Base-by-base conservation (phyloP, 2,329 filamentous ascomycete genomes). In the Pyrenophora teres region DNA sequence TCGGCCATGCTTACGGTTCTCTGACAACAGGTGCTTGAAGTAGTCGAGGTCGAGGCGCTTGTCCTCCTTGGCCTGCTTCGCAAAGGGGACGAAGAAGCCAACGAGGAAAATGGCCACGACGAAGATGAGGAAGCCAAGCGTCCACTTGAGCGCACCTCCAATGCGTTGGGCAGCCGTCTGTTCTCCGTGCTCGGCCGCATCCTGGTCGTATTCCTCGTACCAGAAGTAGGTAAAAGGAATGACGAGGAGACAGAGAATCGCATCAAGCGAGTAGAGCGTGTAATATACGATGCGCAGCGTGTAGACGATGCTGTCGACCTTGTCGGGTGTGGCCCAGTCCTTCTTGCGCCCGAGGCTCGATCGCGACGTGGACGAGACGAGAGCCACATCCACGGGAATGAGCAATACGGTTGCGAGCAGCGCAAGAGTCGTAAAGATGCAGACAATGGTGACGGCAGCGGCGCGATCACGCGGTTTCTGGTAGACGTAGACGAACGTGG, bases 181-280 rank as follows among this genome's bases (percentile, higher is more conserved):
- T 25, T 84, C 85, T 27, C 90, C 89, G 54, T 90, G 84, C 65
- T 96, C 90, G 30, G 87, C 83, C 55, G 92, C 92, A 16, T 93
- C 87, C 76, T 97, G 92, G 67, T 97, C 93, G 61, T 96, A 96
- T 74, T 97, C 94, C 73, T 99, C 94, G 68, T 96, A 94, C 86
- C 89, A 97, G 73, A 99, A 99, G 78, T 99, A 99, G 40, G 92
- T 88, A 70, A 99, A 99, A 0, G 94, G 94, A 16, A 97, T 88
- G 38, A 96, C 83, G 15, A 97, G 73, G 39, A 99, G 80, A 69
- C 94, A 99, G 9, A 99, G 83, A 5, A 97, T 72, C 1, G 92
- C 90, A 73, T 99, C 94, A 61, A 97, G 79, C 64, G 90, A 94
- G 78, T 97, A 99, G 0, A 99, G 82, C 0, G 86, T 82, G 75